A percentile compares a stretch with the other conserved stretches of the same genome.
phyloP scores from a whole-genome alignment of 2,329 filamentous ascomycete species.

The Apiospora malaysiana region DNA sequence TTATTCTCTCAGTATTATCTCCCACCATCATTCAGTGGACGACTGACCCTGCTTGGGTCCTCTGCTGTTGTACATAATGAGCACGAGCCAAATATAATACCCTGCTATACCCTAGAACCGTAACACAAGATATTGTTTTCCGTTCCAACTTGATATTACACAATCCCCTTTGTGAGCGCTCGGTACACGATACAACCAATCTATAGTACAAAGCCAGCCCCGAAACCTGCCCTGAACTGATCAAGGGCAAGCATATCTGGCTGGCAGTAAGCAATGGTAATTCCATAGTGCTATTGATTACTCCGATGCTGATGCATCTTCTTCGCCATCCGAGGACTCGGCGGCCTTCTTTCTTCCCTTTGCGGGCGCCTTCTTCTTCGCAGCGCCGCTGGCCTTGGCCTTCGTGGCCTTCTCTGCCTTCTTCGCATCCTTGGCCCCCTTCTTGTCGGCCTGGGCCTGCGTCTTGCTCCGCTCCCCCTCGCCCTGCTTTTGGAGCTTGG shows the following conservation, averaged over 20 bases:
- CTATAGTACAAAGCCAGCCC: neutral
- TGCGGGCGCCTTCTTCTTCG: constrained; percentile 17
- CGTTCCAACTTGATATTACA: neutral
- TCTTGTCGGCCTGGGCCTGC: constrained; percentile 80
- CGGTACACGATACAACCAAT: neutral
- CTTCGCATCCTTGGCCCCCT: constrained; percentile 64
- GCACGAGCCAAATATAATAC: constrained; percentile 22
- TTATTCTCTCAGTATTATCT: neutral
- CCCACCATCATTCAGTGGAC: neutral
- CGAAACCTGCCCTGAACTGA: neutral
- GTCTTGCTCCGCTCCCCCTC: constrained; percentile 74
- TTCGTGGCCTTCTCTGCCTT: constrained; percentile 36
- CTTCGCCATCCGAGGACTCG: constrained; percentile 35
- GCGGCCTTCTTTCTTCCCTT: constrained; percentile 38
- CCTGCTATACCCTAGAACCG: neutral
- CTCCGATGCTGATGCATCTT: constrained; percentile 33
- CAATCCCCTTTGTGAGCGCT: neutral
- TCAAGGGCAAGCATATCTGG: neutral
- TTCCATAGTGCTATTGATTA: neutral
- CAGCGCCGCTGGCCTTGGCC: constrained; percentile 22
- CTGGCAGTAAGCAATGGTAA: neutral
- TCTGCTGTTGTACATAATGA: constrained; percentile 17
- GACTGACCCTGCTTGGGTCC: neutral
- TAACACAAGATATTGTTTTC: neutral
- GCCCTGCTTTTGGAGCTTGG: constrained; percentile 70